Conservation (phyloP, 306 rosid species). For the Corylus americana region DNA sequence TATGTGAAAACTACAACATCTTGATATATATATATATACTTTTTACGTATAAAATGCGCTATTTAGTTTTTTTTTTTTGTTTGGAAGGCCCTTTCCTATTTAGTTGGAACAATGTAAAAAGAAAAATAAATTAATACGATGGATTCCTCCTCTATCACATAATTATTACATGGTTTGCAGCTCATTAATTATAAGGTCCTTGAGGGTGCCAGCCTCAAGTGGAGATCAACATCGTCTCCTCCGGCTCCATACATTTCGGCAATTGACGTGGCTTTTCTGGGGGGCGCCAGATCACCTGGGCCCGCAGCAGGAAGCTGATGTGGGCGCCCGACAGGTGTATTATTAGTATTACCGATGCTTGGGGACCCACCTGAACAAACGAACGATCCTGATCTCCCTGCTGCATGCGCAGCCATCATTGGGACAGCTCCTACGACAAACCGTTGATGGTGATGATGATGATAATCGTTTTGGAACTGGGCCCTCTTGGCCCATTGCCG, state of each 20-base stretch:
- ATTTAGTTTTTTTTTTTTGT: too few relatives aligned
- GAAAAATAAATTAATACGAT: too few relatives aligned
- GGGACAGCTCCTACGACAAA: slow-evolving; percentile 9
- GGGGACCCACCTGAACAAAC: not conserved
- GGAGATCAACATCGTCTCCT: slow-evolving; percentile 27
- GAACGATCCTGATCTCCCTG: not conserved
- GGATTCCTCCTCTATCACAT: too few relatives aligned
- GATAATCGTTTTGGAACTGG: not conserved
- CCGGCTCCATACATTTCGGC: not conserved
- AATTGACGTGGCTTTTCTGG: not conserved
- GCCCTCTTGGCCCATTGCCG: slow-evolving; percentile 29
- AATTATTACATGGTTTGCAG: not conserved
- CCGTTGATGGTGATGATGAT: not conserved
- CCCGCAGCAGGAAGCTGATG: not conserved
- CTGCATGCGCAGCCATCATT: not conserved
- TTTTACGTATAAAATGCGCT: too few relatives aligned
- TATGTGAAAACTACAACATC: too few relatives aligned
- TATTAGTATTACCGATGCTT: not conserved
- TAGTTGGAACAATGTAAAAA: too few relatives aligned
- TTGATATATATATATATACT: too few relatives aligned
- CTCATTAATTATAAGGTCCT: not conserved
- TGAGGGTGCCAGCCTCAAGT: slow-evolving; percentile 32
- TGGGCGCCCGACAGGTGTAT: not conserved
- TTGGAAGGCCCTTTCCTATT: too few relatives aligned
- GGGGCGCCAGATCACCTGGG: not conserved